Base-by-base conservation (phyloP, 805 yeast genomes). In the Yarrowia sp. region DNA sequence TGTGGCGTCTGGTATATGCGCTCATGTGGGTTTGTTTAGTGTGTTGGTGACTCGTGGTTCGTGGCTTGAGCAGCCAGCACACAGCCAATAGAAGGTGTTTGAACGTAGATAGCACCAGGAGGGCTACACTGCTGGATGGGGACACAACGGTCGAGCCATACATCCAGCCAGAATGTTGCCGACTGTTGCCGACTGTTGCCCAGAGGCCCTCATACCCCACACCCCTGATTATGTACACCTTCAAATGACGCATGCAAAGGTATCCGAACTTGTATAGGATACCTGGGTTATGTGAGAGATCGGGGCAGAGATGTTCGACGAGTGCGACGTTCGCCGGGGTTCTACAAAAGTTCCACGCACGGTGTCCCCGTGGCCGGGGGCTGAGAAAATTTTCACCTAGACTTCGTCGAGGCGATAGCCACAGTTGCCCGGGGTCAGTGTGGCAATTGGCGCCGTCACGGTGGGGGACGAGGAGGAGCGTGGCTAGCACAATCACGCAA, bases 61-160 rank as follows among this genome's bases (percentile, higher is more conserved):
- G 58, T 52, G 58, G 58, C 58, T 52, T 52, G 43, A 52, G 58
- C 58, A 52, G 58, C 58, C 58, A 38, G 43, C 30, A 34, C 24
- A 9, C 38, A 30, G 38, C 52, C 52, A 47, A 47, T 47, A 17
- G 52, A 15, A 14, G 14, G 9, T 1, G 17, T n/a, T 42, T n/a
- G n/a, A 8, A 39, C n/a, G 42, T 36, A 36, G 38, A 36, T 36
- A 36, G 38, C 10, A 36, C 13, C 5, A 36, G 13, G 13, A 9
- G 38, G 38, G 38, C 30, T 24, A 24, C 13, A 36, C 38, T 36
- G 13, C 38, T 12, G 38, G 10, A 36, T 36, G 13, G 38, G 13
- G 10, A 10, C 13, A 10, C 10, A 6, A 36, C 38, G 9, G 30
- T 24, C 30, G 38, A n/a, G n/a, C 9, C 2, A 36, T 36, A 36